Conservation (phyloP, 177 flowering plant genomes). For the Vitis hybrid region DNA sequence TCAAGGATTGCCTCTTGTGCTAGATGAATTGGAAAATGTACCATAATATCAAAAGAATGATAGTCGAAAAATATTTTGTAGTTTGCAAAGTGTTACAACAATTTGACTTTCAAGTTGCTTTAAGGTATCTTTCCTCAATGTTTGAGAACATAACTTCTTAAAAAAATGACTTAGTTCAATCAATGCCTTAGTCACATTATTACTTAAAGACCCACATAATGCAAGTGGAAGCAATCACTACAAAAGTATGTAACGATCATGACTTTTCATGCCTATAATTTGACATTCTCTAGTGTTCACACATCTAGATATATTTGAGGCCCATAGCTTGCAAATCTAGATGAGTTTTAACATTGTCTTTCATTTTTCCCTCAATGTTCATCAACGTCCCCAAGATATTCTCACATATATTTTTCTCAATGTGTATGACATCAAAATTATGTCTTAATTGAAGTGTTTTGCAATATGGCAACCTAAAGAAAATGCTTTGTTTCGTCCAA, state of each 20-base stretch:
- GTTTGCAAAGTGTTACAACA: no score
- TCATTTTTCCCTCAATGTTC: slow-evolving; percentile 12
- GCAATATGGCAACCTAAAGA: slow-evolving; percentile 22
- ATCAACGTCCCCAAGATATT: slow-evolving; percentile 18
- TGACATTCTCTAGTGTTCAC: slow-evolving; percentile 4
- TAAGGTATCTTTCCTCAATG: no score
- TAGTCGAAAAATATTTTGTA: no score
- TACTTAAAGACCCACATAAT: no score
- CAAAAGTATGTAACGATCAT: slow-evolving; percentile 14
- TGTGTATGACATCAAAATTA: slow-evolving; percentile 21
- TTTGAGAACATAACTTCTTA: no score
- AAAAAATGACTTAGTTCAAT: no score
- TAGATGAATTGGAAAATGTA: no score
- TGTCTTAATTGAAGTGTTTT: background rate
- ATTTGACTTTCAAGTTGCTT: no score
- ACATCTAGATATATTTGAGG: slow-evolving; percentile 6
- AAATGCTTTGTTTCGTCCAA: slow-evolving; percentile 3
- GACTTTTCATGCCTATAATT: slow-evolving; percentile 11
- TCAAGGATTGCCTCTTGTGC: no score
- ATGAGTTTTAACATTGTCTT: slow-evolving; percentile 16
- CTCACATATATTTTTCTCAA: slow-evolving; percentile 24
- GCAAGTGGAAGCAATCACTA: background rate
- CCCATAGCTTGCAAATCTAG: slow-evolving; percentile 10
- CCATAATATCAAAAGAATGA: no score
- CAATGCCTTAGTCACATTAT: no score